Evolutionary conservation across 1,284 basidiomycete genomes (phyloP), one percentile per base, ranked within the genome.

Genomic region (Microbotryum saponariae): DNA sequence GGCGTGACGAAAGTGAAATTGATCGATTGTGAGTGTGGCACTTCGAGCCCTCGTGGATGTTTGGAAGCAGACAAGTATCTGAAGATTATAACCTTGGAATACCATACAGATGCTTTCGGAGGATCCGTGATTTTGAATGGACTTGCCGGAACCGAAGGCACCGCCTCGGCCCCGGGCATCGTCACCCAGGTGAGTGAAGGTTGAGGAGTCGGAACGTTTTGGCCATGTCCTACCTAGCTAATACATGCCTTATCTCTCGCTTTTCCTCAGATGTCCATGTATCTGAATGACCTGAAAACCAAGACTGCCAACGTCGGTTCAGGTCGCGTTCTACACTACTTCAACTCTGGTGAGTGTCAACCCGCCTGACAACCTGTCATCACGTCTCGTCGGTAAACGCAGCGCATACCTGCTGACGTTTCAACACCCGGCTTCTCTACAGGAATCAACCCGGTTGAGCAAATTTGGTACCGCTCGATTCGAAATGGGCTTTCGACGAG

Each of bases 371-470:
- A 12, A 12, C 16, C 37, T 12, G 14, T 42, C 14, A 42, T 42
- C 14, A 16, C 16, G 37, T 16, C 16, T 42, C 37, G 16, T 16
- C 37, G 37, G 37, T 12, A 16, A 42, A 3, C 37, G 16, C 37
- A 42, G 37, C 37, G 37, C 12, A 16, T 42, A 10, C 37, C 37
- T 18, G 16, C 37, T 42, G 16, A 42, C 37, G 12, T 42, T 16
- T 42, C 14, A 16, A 6, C 12, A 16, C 12, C 18, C 1, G 37
- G 12, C 37, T 42, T 18, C 14, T 7, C 6, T n/a, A 21, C 50
- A 55, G 64, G 67, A 6, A 68, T 68, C 47, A 68, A 68, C 46
- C 56, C 60, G 1, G 58, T 66, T n/a, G 21, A 42, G 16, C 62
- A 64, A 27, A 60, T 68, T 31, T 68, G 62, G 62, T 51, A 51